Base-by-base conservation (phyloP, 2,329 filamentous ascomycete genomes). In the Pseudofabraea citricarpa region DNA sequence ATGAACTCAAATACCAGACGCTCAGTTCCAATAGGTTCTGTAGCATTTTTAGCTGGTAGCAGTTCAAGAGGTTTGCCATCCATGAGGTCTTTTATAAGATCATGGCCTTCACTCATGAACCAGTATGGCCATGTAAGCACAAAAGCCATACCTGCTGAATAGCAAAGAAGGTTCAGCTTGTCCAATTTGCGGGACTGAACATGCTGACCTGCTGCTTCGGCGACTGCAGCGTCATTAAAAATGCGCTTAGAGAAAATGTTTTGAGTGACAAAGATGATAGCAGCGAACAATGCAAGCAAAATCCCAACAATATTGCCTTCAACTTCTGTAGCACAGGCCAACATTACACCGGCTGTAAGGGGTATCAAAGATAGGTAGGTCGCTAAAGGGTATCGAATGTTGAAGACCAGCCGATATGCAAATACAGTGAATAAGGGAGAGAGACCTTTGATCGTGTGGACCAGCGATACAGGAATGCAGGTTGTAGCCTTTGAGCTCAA, bases 191-290 rank as follows among this genome's bases (percentile, higher is more conserved):
- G 81, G 33, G 81, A 77, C 43, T 77, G 76, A 10, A 73, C 67
- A 1, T 76, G 73, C 24, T 73, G 64, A 1, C 78, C 78, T 42
- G 95, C 88, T 6, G 83, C 80, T 65, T 96, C 91, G 2, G 88
- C 87, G 46, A 83, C 83, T 6, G 89, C 85, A 6, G 88, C 89
- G 61, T 96, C 90, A 64, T 96, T 98, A 73, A 98, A 98, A 8
- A 98, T 81, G 53, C 89, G 88, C 67, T 98, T 98, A 16, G 91
- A 97, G 53, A 96, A 95, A 45, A 98, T 98, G 61, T 98, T 98
- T 62, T 98, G 93, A 0, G 90, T 93, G 26, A 98, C 93, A 60
- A 98, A 98, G 52, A 97, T 85, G 44, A 97, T 72, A 6, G 93
- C 89, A n/a, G 89, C 90, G 24, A 88, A 71, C 27, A 98, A 83